A percentile compares a stretch with the other conserved stretches of the same genome.
Conservation (phyloP, 192 early-diverging fungal species). For the Gigaspora rosea region DNA sequence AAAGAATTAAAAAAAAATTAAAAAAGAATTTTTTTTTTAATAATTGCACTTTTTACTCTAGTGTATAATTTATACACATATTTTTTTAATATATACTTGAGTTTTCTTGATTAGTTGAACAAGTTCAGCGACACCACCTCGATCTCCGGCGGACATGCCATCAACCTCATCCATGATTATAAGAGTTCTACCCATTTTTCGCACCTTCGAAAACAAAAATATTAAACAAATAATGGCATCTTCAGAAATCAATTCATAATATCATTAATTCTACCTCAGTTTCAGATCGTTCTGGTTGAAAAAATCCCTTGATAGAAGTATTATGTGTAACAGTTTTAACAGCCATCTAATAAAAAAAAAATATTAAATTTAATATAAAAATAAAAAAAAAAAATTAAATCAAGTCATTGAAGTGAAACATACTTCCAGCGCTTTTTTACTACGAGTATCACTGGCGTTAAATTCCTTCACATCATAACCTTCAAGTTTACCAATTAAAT, state of each 20-base stretch:
- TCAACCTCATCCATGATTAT: conserved; percentile 99
- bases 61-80: neutral
- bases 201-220: conserved; percentile 15
- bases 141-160: conserved; percentile 97
- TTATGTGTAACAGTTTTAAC: conserved; percentile 57
- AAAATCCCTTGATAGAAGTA: conserved; percentile 60
- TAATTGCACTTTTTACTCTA: too few relatives aligned
- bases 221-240: neutral
- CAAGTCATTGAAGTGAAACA: neutral
- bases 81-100: conserved; percentile 50
- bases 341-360: conserved; percentile 34
- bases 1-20: neutral
- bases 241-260: neutral
- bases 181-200: conserved; percentile 51
- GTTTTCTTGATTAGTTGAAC: conserved; percentile 90
- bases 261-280: neutral
- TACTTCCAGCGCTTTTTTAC: conserved; percentile 83
- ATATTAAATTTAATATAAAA: too few relatives aligned
- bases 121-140: conserved; percentile 87
- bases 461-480: conserved; percentile 91
- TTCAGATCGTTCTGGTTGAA: conserved; percentile 2
- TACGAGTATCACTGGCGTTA: conserved; percentile 96
- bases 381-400: neutral
- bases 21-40: neutral
- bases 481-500: conserved; percentile 76